Evolutionary conservation across 1,284 basidiomycete genomes (phyloP), one percentile per base, ranked within the genome.

Genomic region (Puccinia hordei): DNA sequence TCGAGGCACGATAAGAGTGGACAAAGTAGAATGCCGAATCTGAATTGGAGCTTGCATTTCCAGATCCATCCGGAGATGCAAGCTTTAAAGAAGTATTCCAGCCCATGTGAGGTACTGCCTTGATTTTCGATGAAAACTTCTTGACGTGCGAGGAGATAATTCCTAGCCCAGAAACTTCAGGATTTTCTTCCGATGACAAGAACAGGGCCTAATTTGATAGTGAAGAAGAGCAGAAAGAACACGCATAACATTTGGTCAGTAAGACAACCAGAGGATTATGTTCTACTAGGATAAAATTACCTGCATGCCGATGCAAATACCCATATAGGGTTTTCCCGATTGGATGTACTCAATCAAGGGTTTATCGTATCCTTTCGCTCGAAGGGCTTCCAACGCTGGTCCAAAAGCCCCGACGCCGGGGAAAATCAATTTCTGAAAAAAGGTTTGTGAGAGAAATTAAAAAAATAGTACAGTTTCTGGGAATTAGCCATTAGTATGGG

Each of bases 391-490:
- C 84, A 98, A 91, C 12, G 96, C 97, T 59, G 92, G 91, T 77
- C 92, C 91, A 85, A 98, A 99, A 9, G 94, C 90, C 35, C 97
- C 97, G 61, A 99, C 97, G n/a, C 97, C 97, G 71, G 97, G 97
- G 86, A 99, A 99, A 84, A 99, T 89, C 84, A 99, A 91, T 87
- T 91, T 92, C 96, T 98, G 84, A n/a, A 53, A 6, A 71, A 19
- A 30, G 41, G 1, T 17, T 0, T 1, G 63, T 17, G 13, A 51
- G 19, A 17, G 9, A 33, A 24, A 65, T 73, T 59, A 76, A 61
- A 46, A 12, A 27, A 65, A 35, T 6, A 61, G 53, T 51, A 35
- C 27, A 49, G 46, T 13, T 38, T 22, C 38, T 24, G 61, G 22
- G 33, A 30, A 63, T n/a, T n/a, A 73, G 51, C 82, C 68, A 5